phyloP scores from a whole-genome alignment of 371 early-diverging fungal species.

The Actinomortierella ambigua region DNA sequence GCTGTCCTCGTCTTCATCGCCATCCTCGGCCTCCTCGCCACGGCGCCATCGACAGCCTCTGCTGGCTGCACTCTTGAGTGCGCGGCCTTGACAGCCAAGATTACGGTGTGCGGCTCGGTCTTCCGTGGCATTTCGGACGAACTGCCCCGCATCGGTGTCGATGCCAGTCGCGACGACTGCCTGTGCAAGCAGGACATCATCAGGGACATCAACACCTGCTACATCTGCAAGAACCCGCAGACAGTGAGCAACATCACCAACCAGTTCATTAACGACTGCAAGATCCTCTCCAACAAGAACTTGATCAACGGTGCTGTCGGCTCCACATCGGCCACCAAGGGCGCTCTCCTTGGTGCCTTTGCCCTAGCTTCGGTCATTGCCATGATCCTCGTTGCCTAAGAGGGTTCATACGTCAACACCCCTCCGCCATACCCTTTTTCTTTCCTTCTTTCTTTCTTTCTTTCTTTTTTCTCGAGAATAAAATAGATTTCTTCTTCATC shows the following conservation, averaged over 20 bases:
- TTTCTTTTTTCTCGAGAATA: too few species aligned
- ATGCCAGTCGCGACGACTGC: constrained; percentile 16
- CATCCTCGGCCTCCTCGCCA: constrained; percentile 13
- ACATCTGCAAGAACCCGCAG: constrained; percentile 19
- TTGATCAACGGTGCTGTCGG: constrained; percentile 11
- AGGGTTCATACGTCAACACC: too few species aligned
- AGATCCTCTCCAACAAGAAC: constrained; percentile 11
- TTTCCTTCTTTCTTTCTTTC: too few species aligned
- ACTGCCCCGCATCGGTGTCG: constrained; percentile 27
- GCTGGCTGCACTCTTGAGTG: constrained; percentile 21
- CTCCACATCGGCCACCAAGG: too few species aligned
- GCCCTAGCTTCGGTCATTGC: too few species aligned
- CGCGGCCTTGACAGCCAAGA: constrained; percentile 15
- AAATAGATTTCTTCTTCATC: too few species aligned
- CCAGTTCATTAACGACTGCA: constrained; percentile 32
- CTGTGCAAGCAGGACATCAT: constrained; percentile 24
- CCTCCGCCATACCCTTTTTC: too few species aligned
- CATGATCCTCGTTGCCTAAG: too few species aligned
- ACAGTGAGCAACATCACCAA: constrained; percentile 17
- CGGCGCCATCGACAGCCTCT: constrained; percentile 12
- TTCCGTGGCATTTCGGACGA: constrained; percentile 12
- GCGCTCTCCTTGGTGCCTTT: too few species aligned
- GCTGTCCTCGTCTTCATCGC: constrained; percentile 11
- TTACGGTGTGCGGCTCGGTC: constrained; percentile 16
- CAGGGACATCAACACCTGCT: constrained; percentile 15